phyloP scores from a whole-genome alignment of 2,329 filamentous ascomycete species.

The Cercospora canescens region DNA sequence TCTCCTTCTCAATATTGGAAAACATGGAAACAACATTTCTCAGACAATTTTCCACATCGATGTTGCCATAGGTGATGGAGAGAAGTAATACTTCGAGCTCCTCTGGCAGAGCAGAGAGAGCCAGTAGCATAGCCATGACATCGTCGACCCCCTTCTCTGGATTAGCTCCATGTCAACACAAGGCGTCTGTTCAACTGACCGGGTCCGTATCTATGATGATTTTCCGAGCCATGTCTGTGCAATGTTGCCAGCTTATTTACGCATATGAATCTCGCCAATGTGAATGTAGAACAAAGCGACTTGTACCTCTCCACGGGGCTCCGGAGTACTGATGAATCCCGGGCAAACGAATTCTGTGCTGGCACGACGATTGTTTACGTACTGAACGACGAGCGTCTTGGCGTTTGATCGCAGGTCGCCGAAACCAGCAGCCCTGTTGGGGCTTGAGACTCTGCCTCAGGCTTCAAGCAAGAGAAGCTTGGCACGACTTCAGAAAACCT shows the following conservation, averaged over 20 bases:
- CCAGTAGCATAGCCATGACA: constrained; percentile 82
- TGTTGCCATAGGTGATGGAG: constrained; percentile 91
- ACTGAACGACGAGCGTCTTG: background rate
- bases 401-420: constrained; percentile 11
- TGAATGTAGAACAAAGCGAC: background rate
- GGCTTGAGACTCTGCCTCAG: background rate
- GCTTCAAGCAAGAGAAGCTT: background rate
- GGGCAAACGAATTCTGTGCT: constrained; percentile 1
- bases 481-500: constrained; percentile 4
- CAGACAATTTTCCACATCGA: constrained; percentile 81
- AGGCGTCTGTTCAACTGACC: constrained; percentile 47
- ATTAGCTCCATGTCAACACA: background rate
- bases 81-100: constrained; percentile 85
- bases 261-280: background rate
- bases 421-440: background rate
- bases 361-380: background rate
- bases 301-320: background rate
- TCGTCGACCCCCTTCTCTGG: constrained; percentile 75
- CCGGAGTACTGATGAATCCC: background rate
- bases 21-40: constrained; percentile 89
- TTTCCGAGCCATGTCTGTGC: constrained; percentile 41
- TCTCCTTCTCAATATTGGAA: constrained; percentile 86
- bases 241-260: constrained; percentile 33
- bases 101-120: constrained; percentile 76
- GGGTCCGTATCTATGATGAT: constrained; percentile 98